Percentiles rank a stretch among this genome's conserved stretches.
Evolutionary conservation across 768 basidiomycete species (phyloP).

Genomic region (Guyanaporus albipodus): DNA sequence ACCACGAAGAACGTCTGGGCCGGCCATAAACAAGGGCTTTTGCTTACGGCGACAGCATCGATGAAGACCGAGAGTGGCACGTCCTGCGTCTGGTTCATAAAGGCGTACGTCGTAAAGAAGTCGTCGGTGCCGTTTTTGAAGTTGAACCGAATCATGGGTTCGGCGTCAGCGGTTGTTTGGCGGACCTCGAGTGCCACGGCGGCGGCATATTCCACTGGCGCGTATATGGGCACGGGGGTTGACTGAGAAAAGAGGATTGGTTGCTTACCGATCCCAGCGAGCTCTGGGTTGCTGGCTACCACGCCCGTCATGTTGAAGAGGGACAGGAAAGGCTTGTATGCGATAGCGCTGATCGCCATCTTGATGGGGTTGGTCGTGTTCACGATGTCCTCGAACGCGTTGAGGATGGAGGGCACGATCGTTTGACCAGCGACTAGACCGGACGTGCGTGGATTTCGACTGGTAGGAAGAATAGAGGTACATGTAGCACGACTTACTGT

Average conservation of each 20-base stretch:
- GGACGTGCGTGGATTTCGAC: background rate
- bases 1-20: too few relatives aligned
- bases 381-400: slow-evolving; percentile 48
- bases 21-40: too few relatives aligned
- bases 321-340: slow-evolving; percentile 77
- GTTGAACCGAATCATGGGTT: slow-evolving; percentile 55
- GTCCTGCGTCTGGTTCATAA: slow-evolving; percentile 45
- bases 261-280: slow-evolving; percentile 54
- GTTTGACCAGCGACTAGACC: slow-evolving; percentile 60
- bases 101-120: slow-evolving; percentile 47
- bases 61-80: slow-evolving; percentile 53
- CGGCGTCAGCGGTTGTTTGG: slow-evolving; percentile 39
- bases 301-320: slow-evolving; percentile 74
- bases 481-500: slow-evolving; percentile 40
- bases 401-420: slow-evolving; percentile 56
- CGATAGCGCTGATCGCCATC: slow-evolving; percentile 54
- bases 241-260: background rate
- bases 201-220: slow-evolving; percentile 58
- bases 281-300: slow-evolving; percentile 44
- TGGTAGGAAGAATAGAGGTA: background rate
- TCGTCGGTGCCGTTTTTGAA: slow-evolving; percentile 64
- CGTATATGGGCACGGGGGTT: background rate
- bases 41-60: slow-evolving; percentile 36
- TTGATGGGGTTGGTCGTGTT: slow-evolving; percentile 50
- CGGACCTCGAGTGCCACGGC: slow-evolving; percentile 58